Evolutionary conservation across 129 eudicot genomes (phyloP).

Genomic region (Flaveria brownii): DNA sequence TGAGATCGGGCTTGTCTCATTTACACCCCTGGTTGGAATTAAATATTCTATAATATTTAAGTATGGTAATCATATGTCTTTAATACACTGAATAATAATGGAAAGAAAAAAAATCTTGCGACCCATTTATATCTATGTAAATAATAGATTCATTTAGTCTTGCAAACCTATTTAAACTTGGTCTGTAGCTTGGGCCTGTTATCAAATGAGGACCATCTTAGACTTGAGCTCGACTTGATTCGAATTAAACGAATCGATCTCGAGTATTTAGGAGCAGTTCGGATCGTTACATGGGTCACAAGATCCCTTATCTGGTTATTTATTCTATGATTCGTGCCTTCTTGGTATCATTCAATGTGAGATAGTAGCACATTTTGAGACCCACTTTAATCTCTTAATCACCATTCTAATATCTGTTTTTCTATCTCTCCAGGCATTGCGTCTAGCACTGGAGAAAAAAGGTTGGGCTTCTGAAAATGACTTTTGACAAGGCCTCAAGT

Average conservation of each 20-base stretch:
- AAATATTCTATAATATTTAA: too few relatives aligned
- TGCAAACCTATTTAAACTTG: too few relatives aligned
- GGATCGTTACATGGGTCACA: background rate
- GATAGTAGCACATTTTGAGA: background rate
- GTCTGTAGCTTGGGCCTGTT: too few relatives aligned
- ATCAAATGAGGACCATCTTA: background rate
- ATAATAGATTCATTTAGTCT: background rate
- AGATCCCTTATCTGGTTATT: background rate
- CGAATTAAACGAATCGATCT: background rate
- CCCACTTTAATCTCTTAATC: background rate
- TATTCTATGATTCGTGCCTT: background rate
- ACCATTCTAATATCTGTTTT: background rate
- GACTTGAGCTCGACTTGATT: background rate
- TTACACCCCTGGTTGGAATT: too few relatives aligned
- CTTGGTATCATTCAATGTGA: background rate
- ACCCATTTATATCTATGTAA: background rate
- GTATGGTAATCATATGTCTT: too few relatives aligned
- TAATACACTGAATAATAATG: too few relatives aligned
- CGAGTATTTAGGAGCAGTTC: background rate
- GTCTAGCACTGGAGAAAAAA: constrained; percentile 74
- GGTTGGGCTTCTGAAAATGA: constrained; percentile 85
- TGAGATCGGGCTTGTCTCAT: too few relatives aligned
- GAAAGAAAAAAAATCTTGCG: too few relatives aligned
- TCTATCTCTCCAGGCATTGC: constrained; percentile 51
- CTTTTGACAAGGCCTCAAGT: constrained; percentile 33